Evolutionary conservation across 164 flowering plant genomes (phyloP), one percentile per base, ranked within the genome.

Genomic region (Vitis amurensis): DNA sequence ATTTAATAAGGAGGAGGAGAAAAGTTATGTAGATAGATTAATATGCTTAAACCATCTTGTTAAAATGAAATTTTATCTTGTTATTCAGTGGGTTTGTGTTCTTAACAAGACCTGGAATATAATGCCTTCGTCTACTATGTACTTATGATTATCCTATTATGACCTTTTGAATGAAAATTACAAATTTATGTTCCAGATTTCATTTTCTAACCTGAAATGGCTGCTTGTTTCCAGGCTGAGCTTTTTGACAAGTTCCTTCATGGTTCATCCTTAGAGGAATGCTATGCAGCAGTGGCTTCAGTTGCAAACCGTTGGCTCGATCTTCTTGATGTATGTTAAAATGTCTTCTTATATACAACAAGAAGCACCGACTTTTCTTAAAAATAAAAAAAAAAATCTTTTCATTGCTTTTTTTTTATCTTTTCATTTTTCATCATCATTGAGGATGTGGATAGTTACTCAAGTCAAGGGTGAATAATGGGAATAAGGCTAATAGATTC

Each of bases 291-390:
- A 66, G 99, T 96, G 76, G 97, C 98, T 74, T 71, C 94, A 74
- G 93, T 96, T 71, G 99, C 98, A 57, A 87, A 96, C 71, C 84
- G 94, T 56, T 96, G 99, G 99, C 99, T 96, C 77, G 99, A 96
- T 81, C 96, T 96, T 76, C 92, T 96, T 52, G 99, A 96, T 83
- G 99, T 95, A 88, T 68, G 94, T 64, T n/a, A 63, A 17, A 37
- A 37, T 37, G 7, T 37, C 44, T 37, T 4, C 44, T 37, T 37
- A 37, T 37, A 37, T 4, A 37, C 44, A 37, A 37, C 7, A 3
- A 37, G 44, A 37, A 37, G 7, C 44, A 37, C 44, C 1, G 4
- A 37, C 44, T 37, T 37, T 37, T 37, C 44, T 37, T 6, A 37
- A 37, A 37, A 37, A 37, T 3, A 37, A 37, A 37, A 37, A 37